A percentile compares a stretch with the other conserved stretches of the same genome.
These are phyloP conservation scores for Xylariales sp. DNA, from an alignment of 2,329 filamentous ascomycete genomes.

Conservation along the genomic window DNA sequence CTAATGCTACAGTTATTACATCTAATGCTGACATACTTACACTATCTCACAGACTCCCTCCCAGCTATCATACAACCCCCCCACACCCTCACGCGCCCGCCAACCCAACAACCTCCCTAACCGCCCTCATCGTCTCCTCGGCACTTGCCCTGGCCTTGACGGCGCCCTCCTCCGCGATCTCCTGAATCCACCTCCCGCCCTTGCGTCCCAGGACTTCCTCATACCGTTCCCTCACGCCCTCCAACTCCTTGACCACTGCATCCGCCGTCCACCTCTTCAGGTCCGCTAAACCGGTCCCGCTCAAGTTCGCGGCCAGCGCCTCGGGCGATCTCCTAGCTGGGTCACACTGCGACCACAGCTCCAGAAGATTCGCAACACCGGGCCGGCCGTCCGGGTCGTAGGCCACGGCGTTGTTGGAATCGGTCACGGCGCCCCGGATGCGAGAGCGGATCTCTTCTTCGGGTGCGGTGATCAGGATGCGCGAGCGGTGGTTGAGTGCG, in stretches of 20 bases:
- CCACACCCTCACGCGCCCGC: too few relatives aligned
- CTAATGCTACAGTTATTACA: too few relatives aligned
- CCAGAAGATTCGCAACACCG: slow-evolving; percentile 82
- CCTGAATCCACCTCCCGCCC: slow-evolving; percentile 48
- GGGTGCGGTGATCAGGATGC: slow-evolving; percentile 77
- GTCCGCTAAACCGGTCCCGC: slow-evolving; percentile 42
- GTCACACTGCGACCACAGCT: slow-evolving; percentile 71
- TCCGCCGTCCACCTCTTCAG: slow-evolving; percentile 63
- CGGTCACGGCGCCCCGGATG: slow-evolving; percentile 70
- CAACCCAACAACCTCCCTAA: slow-evolving; percentile 48
- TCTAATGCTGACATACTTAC: too few relatives aligned
- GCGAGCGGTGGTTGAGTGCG: slow-evolving; percentile 62
- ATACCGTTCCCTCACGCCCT: slow-evolving; percentile 45
- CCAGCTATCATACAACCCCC: too few relatives aligned
- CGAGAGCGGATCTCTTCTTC: slow-evolving; percentile 62
- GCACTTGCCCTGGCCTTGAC: slow-evolving; percentile 59
- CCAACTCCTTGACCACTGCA: slow-evolving; percentile 48
- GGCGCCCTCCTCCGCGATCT: slow-evolving; percentile 55
- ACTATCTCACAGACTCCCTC: too few relatives aligned
- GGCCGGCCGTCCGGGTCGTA: slow-evolving; percentile 69
- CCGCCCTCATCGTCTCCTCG: slow-evolving; percentile 48
- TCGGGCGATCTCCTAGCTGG: slow-evolving; percentile 27
- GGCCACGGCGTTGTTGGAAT: slow-evolving; percentile 60
- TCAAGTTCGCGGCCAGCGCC: slow-evolving; percentile 27
- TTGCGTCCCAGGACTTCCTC: slow-evolving; percentile 36